Evolutionary conservation across 2,329 filamentous ascomycete species (phyloP), one percentile per base, ranked within the genome.

Genomic region (Fusarium sp.): DNA sequence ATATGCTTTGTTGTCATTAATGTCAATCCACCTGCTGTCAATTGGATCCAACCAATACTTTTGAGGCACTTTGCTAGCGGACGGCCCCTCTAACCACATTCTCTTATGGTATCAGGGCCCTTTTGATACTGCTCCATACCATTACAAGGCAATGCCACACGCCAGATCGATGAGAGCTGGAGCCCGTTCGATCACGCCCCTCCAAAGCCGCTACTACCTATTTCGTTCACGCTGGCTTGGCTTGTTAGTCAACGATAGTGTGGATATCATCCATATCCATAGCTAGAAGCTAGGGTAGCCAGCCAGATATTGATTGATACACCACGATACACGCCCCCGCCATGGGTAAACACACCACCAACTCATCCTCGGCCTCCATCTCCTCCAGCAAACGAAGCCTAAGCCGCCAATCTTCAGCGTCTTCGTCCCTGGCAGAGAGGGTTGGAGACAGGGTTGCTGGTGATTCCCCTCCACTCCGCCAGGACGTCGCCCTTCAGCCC

Each of bases 401-500:
- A 73, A 74, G 70, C 46, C 70, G 73, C 61, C 66, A 71, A 51
- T 73, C 73, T 46, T 75, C 73, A 45, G 66, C 73, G 37, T 74
- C 73, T 38, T 75, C 75, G 48, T 74, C 70, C 58, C 62, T 73
- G 56, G 63, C 70, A 65, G 58, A 73, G 60, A 69, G 65, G 51
- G 27, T 46, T 38, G 59, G 65, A 64, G 74, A 73, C 69, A 76
- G 76, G 75, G 76, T 74, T 70, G 73, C 66, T 67, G 68, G 72
- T 68, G 76, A 74, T 65, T 79, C 77, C 61, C 72, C 74, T 66
- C 63, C 72, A 35, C 63, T 68, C 70, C 77, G 74, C 61, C 77
- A 76, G 63, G 77, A 75, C 70, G 79, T 80, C 57, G 74, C 77
- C 63, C 79, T 81, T 60, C 77, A 78, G 67, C 78, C 77, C 73